Base-by-base conservation (phyloP, 1,284 basidiomycete genomes). In the Rhizopogon hawkerae region DNA sequence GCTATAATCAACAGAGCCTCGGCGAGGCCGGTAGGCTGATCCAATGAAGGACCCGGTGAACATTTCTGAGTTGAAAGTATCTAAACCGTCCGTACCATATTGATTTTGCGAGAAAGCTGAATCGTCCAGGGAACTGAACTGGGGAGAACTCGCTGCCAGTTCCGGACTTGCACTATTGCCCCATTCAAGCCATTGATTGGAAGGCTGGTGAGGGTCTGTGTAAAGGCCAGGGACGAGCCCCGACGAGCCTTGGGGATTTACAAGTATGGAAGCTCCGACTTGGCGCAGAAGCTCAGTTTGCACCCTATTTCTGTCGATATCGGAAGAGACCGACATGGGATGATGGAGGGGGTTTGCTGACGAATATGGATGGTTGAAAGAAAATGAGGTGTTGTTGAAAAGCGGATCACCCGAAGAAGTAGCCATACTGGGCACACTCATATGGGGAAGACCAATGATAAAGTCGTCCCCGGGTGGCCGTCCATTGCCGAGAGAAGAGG, bases 281-380 rank as follows among this genome's bases (percentile, higher is more conserved):
- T 67, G 67, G 38, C 62, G 63, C 42, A 73, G 62, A 14, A 74
- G 52, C 38, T 79, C 76, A 1, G 70, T 63, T 50, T 79, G 73
- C 0, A 68, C 62, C 13, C 77, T 71, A 58, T 77, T 80, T 49
- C 77, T 75, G 34, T 81, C 79, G 0, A 63, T 41, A 39, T 66
- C 63, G 3, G 56, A 49, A 7, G 53, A 11, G 39, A 62, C 41
- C 10, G 55, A 43, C 23, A 66, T 43, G 3, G 62, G 53, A 6
- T 56, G 3, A 37, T 63, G 55, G 5, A 51, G 9, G 16, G 57
- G 35, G 37, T 66, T 62, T 34, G 54, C 16, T 26, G 53, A 5
- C 1, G 54, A 13, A 11, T 56, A 34, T 24, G 46, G 46, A 7
- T 59, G 52, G 35, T 57, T 55, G 10, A 69, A 63, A 49, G 69